Evolutionary conservation across 106 monocot species (phyloP).

Genomic region (Cymbidium sinense): DNA sequence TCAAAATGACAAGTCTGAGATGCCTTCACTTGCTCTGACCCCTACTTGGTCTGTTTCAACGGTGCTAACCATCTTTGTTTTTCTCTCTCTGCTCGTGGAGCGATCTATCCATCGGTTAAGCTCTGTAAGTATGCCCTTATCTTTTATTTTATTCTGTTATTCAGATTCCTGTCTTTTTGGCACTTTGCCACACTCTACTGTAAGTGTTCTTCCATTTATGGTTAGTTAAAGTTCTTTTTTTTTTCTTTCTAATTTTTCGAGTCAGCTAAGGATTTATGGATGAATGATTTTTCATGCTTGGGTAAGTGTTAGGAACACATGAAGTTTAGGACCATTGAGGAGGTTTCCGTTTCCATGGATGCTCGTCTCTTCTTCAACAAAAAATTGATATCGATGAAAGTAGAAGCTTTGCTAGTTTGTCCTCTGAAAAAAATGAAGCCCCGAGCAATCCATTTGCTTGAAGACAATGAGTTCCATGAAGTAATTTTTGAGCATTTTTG

Average conservation of each 20-base stretch:
- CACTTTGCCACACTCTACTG: neutral
- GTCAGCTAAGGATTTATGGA: no score
- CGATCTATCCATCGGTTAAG: conserved; percentile 84
- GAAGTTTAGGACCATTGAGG: no score
- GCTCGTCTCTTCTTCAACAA: no score
- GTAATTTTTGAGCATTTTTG: neutral
- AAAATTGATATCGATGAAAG: no score
- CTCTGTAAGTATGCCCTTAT: conserved; percentile 34
- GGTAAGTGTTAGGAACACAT: no score
- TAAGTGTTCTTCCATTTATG: neutral
- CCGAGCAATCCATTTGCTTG: neutral
- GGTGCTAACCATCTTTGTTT: conserved; percentile 79
- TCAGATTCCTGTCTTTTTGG: neutral
- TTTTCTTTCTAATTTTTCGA: neutral
- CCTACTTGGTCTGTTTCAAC: conserved; percentile 98
- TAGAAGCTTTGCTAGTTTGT: no score
- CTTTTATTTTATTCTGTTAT: neutral
- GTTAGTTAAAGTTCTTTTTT: neutral
- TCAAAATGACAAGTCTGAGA: conserved; percentile 10
- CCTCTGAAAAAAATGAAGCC: neutral
- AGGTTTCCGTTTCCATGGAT: no score
- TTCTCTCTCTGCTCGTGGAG: conserved; percentile 69
- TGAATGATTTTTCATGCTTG: no score
- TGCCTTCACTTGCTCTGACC: conserved; percentile 82
- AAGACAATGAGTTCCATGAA: neutral